These are phyloP conservation scores for Acacia melanoxylon DNA, from an alignment of 306 rosid species.

Conservation along the genomic window DNA sequence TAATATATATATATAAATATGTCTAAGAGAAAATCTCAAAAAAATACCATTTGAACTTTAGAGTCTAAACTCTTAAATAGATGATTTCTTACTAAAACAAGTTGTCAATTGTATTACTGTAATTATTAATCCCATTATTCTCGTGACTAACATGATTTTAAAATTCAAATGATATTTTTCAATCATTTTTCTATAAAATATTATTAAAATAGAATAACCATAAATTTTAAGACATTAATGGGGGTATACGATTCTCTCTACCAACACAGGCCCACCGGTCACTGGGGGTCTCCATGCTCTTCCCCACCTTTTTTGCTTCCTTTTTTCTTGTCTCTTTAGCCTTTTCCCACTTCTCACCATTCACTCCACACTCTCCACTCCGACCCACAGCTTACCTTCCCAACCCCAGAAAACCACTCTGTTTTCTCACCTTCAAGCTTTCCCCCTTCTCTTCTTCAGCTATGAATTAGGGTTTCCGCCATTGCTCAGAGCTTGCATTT, in stretches of 20 bases:
- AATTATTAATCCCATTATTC: no score
- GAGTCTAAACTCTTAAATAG: no score
- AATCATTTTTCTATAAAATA: no score
- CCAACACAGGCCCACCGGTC: constrained; percentile 27
- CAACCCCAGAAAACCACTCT: background rate
- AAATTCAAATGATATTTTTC: no score
- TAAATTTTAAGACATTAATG: constrained; percentile 17
- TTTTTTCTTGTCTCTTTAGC: constrained; percentile 35
- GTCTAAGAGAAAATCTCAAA: no score
- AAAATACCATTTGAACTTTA: no score
- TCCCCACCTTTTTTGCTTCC: constrained; percentile 23
- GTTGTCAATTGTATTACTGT: no score
- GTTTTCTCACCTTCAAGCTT: background rate
- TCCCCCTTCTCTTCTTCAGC: constrained; percentile 8
- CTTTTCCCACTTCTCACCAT: constrained; percentile 28
- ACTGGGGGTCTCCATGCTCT: background rate
- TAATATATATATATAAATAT: no score
- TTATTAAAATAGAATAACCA: no score
- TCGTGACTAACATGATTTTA: no score
- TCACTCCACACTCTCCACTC: constrained; percentile 32
- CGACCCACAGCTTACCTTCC: constrained; percentile 31
- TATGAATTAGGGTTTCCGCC: constrained; percentile 52
- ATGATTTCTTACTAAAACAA: no score
- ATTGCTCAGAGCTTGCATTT: constrained; percentile 43
- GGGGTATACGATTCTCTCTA: constrained; percentile 35